phyloP scores from a whole-genome alignment of 768 basidiomycete species.

The Psilocybe tampanensis region DNA sequence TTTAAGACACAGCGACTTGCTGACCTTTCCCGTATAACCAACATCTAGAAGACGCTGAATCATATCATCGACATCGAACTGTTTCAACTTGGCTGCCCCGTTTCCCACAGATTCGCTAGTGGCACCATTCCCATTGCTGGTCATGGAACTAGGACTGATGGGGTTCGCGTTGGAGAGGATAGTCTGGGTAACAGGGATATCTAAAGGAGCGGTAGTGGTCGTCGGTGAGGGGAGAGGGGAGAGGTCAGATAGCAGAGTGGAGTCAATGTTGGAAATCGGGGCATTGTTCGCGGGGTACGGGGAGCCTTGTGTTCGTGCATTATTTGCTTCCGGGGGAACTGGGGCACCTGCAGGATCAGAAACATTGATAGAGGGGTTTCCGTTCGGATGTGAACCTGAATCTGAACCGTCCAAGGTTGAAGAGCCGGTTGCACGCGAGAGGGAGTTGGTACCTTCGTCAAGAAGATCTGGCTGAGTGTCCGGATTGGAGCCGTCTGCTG shows the following conservation, averaged over 20 bases:
- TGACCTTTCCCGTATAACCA: conserved; percentile 97
- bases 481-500: conserved; percentile 41
- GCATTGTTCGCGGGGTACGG: conserved; percentile 38
- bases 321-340: conserved; percentile 24
- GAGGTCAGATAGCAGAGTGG: conserved; percentile 39
- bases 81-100: conserved; percentile 55
- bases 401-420: conserved; percentile 39
- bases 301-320: conserved; percentile 34
- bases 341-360: conserved; percentile 43
- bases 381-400: conserved; percentile 42
- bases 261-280: conserved; percentile 29
- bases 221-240: conserved; percentile 44
- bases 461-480: conserved; percentile 41
- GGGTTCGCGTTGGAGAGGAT: conserved; percentile 76
- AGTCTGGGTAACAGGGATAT: conserved; percentile 80
- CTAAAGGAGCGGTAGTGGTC: conserved; percentile 56
- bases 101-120: conserved; percentile 45
- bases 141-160: conserved; percentile 55
- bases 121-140: conserved; percentile 37
- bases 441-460: conserved; percentile 36
- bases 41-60: conserved; percentile 95
- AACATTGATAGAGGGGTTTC: conserved; percentile 44
- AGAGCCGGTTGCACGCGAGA: conserved; percentile 46
- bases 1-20: conserved; percentile 93
- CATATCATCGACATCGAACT: conserved; percentile 97